phyloP scores from a whole-genome alignment of 352 stramenopile species.

The Phytophthora pseudosyringae region DNA sequence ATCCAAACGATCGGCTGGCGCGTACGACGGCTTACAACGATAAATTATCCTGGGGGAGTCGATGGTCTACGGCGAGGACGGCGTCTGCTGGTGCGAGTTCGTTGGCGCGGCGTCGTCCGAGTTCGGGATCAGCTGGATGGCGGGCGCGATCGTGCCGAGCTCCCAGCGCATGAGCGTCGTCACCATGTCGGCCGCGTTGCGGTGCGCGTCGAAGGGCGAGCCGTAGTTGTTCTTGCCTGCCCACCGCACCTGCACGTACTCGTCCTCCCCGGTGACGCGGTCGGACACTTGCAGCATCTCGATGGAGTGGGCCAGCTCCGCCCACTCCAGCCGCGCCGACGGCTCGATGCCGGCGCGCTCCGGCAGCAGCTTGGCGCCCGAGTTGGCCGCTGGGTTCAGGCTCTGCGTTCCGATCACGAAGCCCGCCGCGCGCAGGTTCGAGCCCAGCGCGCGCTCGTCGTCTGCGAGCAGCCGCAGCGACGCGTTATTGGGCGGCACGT shows the following conservation, averaged over 20 bases:
- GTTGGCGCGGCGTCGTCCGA: conserved; percentile 11
- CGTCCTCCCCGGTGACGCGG: conserved; percentile 20
- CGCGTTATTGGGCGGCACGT: conserved; percentile 17
- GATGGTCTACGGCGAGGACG: conserved; percentile 11
- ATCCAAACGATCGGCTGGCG: conserved; percentile 21
- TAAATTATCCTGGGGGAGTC: conserved; percentile 23
- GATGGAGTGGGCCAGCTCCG: conserved; percentile 50
- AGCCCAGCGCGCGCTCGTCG: conserved; percentile 1
- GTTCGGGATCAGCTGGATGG: conserved; percentile 37
- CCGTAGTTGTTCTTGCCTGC: conserved; percentile 60
- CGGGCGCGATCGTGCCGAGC: conserved; percentile 47
- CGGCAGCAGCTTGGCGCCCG: conserved; percentile 37
- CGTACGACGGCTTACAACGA: conserved; percentile 15
- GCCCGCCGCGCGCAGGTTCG: conserved; percentile 25
- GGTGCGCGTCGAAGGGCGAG: conserved; percentile 47
- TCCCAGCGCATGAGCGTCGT: conserved; percentile 59
- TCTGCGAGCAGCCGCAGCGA: conserved; percentile 9
- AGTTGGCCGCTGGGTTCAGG: conserved; percentile 45
- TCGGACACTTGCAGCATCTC: conserved; percentile 52
- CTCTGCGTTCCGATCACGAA: conserved; percentile 63
- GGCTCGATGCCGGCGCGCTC: conserved; percentile 39
- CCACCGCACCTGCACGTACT: conserved; percentile 53
- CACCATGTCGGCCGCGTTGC: conserved; percentile 56
- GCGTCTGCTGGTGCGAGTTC: conserved; percentile 2
- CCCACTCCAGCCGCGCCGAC: conserved; percentile 45